Evolutionary conservation across 129 eudicot genomes (phyloP).

Genomic region (Saposhnikovia divaricata): DNA sequence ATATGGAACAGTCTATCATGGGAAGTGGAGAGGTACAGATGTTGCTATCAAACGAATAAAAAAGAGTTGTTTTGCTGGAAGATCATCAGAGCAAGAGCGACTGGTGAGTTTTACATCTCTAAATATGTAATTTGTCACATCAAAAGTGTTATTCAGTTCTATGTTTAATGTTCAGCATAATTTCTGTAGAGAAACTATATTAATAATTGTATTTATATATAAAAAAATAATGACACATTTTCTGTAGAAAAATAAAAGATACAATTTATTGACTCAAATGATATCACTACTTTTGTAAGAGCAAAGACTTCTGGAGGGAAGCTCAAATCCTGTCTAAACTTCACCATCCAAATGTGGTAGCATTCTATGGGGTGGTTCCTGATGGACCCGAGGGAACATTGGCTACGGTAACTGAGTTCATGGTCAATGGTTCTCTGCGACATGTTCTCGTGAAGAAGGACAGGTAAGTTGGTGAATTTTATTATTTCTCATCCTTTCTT

Average conservation of each 20-base stretch:
- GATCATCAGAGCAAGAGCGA: slow-evolving; percentile 57
- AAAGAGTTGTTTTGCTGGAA: slow-evolving; percentile 64
- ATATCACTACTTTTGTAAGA: slow-evolving; percentile 24
- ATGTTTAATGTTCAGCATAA: not conserved
- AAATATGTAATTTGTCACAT: not conserved
- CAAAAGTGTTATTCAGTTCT: not conserved
- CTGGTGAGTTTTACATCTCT: slow-evolving; percentile 27
- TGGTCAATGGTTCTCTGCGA: slow-evolving; percentile 58
- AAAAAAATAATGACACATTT: not conserved
- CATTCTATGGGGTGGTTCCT: slow-evolving; percentile 68
- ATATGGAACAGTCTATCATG: slow-evolving; percentile 75
- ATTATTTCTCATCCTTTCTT: not conserved
- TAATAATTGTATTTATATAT: not conserved
- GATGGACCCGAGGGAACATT: slow-evolving; percentile 52
- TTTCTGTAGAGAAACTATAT: not conserved
- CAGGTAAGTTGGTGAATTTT: slow-evolving; percentile 26
- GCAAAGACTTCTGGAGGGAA: slow-evolving; percentile 76
- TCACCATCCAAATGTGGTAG: slow-evolving; percentile 68
- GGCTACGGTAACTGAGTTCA: slow-evolving; percentile 45
- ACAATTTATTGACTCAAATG: not conserved
- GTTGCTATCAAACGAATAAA: slow-evolving; percentile 69
- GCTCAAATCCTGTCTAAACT: slow-evolving; percentile 30
- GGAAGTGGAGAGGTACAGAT: slow-evolving; percentile 85
- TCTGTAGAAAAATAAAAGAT: not conserved
- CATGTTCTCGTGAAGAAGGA: slow-evolving; percentile 47